phyloP scores from a whole-genome alignment of 139 green algal genomes.

The Chlamydomonas sphaeroides region DNA sequence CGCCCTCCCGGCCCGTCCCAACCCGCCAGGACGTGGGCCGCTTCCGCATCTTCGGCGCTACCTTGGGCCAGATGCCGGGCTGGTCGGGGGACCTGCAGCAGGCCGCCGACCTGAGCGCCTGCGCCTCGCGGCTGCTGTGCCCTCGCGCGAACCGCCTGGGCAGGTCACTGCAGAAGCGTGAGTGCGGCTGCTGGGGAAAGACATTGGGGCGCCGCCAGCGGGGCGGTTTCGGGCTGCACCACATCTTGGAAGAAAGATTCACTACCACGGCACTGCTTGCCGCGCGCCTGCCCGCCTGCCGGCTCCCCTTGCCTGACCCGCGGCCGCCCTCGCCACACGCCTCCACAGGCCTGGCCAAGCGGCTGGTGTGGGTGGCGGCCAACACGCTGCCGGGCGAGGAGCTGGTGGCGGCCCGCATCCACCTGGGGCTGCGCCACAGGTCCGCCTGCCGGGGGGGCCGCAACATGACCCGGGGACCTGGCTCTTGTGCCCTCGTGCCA shows the following conservation, averaged over 20 bases:
- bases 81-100: slow-evolving; percentile 73
- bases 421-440: slow-evolving; percentile 43
- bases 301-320: no score
- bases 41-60: slow-evolving; percentile 72
- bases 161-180: slow-evolving; percentile 1
- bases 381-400: slow-evolving; percentile 61
- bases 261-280: no score
- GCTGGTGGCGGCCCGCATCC: slow-evolving; percentile 39
- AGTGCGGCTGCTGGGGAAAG: no score
- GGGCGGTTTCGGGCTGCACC: no score
- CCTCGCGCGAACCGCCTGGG: neutral
- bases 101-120: slow-evolving; percentile 60
- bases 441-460: no score
- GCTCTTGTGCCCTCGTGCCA: no score
- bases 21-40: slow-evolving; percentile 66
- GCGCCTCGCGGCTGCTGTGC: slow-evolving; percentile 58
- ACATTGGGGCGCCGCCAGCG: no score
- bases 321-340: no score
- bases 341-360: slow-evolving; percentile 45
- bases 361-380: slow-evolving; percentile 63
- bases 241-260: no score
- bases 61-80: slow-evolving; percentile 69
- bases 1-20: no score
- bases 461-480: no score
- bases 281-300: no score